Base-by-base conservation (phyloP, 192 early-diverging fungal species). In the Allomyces arbusculus region DNA sequence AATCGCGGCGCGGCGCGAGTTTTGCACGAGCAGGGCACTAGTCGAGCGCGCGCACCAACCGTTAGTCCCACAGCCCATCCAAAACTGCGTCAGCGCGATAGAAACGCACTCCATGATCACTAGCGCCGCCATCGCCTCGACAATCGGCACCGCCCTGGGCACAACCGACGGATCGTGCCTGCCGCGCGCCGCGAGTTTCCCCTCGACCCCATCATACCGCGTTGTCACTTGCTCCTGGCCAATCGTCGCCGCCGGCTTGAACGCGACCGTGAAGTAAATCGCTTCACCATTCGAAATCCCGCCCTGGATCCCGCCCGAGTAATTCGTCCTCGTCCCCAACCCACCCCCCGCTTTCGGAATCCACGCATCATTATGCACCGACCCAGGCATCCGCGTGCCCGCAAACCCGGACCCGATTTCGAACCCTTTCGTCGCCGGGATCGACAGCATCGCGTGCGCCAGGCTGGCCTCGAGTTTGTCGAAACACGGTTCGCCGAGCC, bases 371-470 rank as follows among this genome's bases (percentile, higher is more conserved):
- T 99, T 99, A 73, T 99, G 95, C 63, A 90, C 75, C 73, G 86
- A 84, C 45, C 95, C 95, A 0, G 81, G 81, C 65, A 97, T 84
- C 23, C 76, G 79, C 1, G 95, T 95, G 24, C 92, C 95, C 23
- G 79, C 78, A 70, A 95, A 89, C 23, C 95, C 95, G 61, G 86
- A 89, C 0, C 95, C 95, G 63, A 97, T 87, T 74, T 99, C 95
- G 73, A 99, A 99, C 22, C 90, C 89, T 74, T 99, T 99, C 23
- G 95, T 99, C 5, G 95, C 94, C 9, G 95, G 95, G 66, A 99
- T 94, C 23, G 92, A 95, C 66, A 99, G 75, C 95, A 99, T 99
- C 10, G 94, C 95, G 70, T 99, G 94, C 9, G 95, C 95, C 64
- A 99, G 76, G 67, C 85, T 75, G 16, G 95, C 94, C 76, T 99